Conservation (phyloP, 306 rosid genomes). For the Prunus armeniaca region DNA sequence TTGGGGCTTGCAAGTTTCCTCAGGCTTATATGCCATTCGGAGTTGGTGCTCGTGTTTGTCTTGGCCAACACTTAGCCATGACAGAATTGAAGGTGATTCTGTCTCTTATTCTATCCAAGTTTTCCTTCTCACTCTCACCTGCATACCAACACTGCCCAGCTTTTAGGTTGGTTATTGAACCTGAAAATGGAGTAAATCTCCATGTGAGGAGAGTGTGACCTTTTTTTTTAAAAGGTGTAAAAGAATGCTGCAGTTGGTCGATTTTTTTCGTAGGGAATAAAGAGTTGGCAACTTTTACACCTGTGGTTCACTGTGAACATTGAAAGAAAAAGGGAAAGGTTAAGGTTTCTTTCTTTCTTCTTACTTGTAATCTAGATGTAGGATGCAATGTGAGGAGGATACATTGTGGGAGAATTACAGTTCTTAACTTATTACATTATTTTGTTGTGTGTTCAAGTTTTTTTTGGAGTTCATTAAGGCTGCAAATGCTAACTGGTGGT, state of each 20-base stretch:
- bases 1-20: constrained; percentile 44
- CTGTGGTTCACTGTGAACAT: no score
- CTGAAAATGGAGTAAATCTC: constrained; percentile 27
- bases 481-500: no score
- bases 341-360: no score
- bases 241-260: neutral
- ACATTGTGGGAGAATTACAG: no score
- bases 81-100: constrained; percentile 49
- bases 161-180: constrained; percentile 27
- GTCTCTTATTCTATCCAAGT: constrained; percentile 19
- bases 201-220: constrained; percentile 11
- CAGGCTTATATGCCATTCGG: constrained; percentile 57
- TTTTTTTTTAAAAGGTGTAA: neutral
- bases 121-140: constrained; percentile 17
- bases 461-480: no score
- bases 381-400: no score
- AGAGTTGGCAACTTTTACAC: no score
- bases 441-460: no score
- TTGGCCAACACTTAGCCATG: constrained; percentile 51
- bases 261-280: no score
- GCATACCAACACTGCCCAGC: constrained; percentile 27
- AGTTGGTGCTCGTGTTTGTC: constrained; percentile 43
- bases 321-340: no score
- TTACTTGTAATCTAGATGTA: no score
- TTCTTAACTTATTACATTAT: no score